These are phyloP conservation scores for Ceratocystis alfenasii DNA, from an alignment of 2,329 filamentous ascomycete genomes.

Conservation along the genomic window DNA sequence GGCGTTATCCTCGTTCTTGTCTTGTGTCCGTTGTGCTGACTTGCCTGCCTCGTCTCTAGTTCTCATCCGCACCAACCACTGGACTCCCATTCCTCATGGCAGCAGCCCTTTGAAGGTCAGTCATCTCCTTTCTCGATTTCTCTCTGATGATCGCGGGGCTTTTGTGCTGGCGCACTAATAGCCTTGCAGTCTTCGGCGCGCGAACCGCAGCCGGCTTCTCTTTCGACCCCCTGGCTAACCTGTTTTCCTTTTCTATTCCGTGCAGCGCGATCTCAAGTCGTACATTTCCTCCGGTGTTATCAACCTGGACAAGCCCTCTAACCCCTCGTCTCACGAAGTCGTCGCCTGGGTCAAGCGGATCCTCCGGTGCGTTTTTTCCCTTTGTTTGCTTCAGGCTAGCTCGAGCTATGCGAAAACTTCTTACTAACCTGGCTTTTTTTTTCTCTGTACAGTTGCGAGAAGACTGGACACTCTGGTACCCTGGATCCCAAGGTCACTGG, in stretches of 20 bases:
- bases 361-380: constrained; percentile 53
- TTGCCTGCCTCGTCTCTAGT: constrained; percentile 41
- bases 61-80: constrained; percentile 86
- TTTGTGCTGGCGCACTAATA: too few species aligned
- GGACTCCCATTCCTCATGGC: constrained; percentile 89
- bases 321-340: constrained; percentile 96
- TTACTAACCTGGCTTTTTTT: constrained; percentile 6
- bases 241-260: background rate
- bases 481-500: constrained; percentile 97
- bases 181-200: background rate
- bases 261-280: constrained; percentile 74
- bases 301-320: constrained; percentile 77
- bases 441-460: constrained; percentile 44
- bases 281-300: constrained; percentile 97
- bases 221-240: background rate
- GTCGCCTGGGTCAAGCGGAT: constrained; percentile 99
- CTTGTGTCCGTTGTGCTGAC: constrained; percentile 24
- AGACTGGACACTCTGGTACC: constrained; percentile 96
- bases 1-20: too few species aligned
- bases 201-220: background rate
- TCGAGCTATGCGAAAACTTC: background rate
- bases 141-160: too few species aligned
- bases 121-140: background rate
- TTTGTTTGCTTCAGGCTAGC: background rate
- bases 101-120: constrained; percentile 63